Base-by-base conservation (phyloP, 176 grass and related monocot species). In the Oryza nivara region DNA sequence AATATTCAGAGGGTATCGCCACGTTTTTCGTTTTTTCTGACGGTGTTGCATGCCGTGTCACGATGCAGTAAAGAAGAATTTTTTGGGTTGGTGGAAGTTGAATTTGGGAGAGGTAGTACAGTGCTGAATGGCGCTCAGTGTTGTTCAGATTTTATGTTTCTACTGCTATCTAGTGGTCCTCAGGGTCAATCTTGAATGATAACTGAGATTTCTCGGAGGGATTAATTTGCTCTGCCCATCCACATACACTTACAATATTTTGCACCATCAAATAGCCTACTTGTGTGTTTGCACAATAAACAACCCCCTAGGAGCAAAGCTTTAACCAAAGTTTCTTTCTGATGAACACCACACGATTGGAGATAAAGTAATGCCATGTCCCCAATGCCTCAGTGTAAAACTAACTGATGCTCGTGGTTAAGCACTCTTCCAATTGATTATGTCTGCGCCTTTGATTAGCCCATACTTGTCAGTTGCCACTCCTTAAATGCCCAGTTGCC, bases 1-100 rank as follows among this genome's bases (percentile, higher is more conserved):
- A 77, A 86, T 86, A 90, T 74, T 83, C 79, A 86, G 73, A 72
- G 43, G 47, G 34, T 23, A n/a, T 22, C 20, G 9, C n/a, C 58
- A 63, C 58, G 58, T 63, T 63, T 23, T 20, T 4, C 17, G 2
- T 63, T 63, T 63, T 63, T 23, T 4, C n/a, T 63, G 7, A 23
- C 9, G 9, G 58, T 1, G 6, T n/a, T n/a, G 58, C 58, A 63
- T 63, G 58, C 20, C 1, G 11, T 41, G 78, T 20, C 78, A 81
- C 52, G 71, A 65, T 71, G 77, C 72, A 89, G 51, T 70, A 71
- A 83, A 76, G 9, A 63, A 89, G 52, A 7, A 10, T 26, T 56
- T 54, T 70, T 40, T 46, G 22, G 28, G 25, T 6, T 44, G 67
- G 73, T 77, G 23, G 72, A 77, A 72, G 25, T 38, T 70, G 78